Evolutionary conservation across 1,284 basidiomycete genomes (phyloP).

Genomic region (Polyporus tsugae): DNA sequence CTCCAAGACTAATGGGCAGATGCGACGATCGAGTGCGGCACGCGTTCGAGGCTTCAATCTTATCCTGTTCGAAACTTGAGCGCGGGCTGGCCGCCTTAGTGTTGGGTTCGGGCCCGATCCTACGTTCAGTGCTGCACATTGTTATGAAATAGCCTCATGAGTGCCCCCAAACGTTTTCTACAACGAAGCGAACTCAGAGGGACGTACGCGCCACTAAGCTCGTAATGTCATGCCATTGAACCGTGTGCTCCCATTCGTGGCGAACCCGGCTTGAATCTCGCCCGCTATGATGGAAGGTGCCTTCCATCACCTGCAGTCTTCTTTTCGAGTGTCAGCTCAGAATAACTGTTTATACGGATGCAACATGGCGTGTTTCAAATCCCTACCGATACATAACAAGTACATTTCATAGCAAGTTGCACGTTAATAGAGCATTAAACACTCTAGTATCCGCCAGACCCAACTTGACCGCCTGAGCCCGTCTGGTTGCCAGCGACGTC

Average conservation of each 20-base stretch:
- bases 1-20: not conserved
- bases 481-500: slow-evolving; percentile 23
- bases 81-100: not conserved
- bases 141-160: too few relatives aligned
- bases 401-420: too few relatives aligned
- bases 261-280: not conserved
- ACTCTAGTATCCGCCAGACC: not conserved
- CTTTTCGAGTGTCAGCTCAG: not conserved
- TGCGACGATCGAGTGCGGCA: not conserved
- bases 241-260: not conserved
- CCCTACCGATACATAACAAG: not conserved
- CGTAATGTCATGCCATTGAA: not conserved
- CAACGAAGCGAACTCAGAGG: too few relatives aligned
- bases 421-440: not conserved
- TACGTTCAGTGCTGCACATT: not conserved
- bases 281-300: too few relatives aligned
- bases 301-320: not conserved
- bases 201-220: not conserved
- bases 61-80: too few relatives aligned
- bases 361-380: not conserved
- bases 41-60: not conserved
- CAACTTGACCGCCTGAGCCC: slow-evolving; percentile 11
- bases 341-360: too few relatives aligned
- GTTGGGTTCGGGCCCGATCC: not conserved
- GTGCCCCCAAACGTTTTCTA: too few relatives aligned